A percentile compares a stretch with the other conserved stretches of the same genome.
These are phyloP conservation scores for Fusarium fracticaudum DNA, from an alignment of 2,329 filamentous ascomycete species.

Conservation along the genomic window DNA sequence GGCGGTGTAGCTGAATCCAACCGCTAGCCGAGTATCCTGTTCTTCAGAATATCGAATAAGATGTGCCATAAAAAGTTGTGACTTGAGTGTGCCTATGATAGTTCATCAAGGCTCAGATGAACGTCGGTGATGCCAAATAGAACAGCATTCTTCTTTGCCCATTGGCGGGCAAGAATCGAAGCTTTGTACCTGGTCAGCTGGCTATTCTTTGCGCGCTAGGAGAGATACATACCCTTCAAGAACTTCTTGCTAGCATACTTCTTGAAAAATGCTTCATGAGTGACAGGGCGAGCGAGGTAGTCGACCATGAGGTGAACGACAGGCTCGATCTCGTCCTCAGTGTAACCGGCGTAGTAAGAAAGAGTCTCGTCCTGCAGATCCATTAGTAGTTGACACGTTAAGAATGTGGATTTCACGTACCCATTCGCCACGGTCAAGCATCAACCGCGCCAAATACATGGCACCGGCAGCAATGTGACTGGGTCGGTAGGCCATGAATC, in stretches of 20 bases:
- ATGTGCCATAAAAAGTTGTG: conserved; percentile 13
- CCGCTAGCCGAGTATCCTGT: conserved; percentile 44
- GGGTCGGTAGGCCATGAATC: conserved; percentile 89
- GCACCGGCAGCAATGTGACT: conserved; percentile 91
- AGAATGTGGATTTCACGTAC: conserved; percentile 61
- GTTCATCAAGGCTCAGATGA: conserved; percentile 61
- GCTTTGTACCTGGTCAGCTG: conserved; percentile 60
- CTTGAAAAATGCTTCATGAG: conserved; percentile 98
- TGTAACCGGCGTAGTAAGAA: conserved; percentile 91
- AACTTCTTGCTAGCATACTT: conserved; percentile 99
- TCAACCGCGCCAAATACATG: conserved; percentile 93
- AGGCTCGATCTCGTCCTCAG: conserved; percentile 90
- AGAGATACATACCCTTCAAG: conserved; percentile 81
- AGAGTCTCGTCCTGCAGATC: conserved; percentile 78
- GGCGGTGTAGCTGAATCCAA: conserved; percentile 45
- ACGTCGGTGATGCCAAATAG: conserved; percentile 64
- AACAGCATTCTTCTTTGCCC: conserved; percentile 84
- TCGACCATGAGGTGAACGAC: conserved; percentile 96
- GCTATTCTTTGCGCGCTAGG: neutral
- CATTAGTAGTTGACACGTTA: conserved; percentile 43
- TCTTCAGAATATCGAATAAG: conserved; percentile 30
- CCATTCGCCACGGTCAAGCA: conserved; percentile 92
- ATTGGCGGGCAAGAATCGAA: conserved; percentile 89
- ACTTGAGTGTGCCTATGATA: conserved; percentile 43
- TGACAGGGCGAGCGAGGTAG: conserved; percentile 89